A percentile compares a stretch with the other conserved stretches of the same genome.
phyloP scores from a whole-genome alignment of 2,329 filamentous ascomycete genomes.

The Fusarium sarcochroum region DNA sequence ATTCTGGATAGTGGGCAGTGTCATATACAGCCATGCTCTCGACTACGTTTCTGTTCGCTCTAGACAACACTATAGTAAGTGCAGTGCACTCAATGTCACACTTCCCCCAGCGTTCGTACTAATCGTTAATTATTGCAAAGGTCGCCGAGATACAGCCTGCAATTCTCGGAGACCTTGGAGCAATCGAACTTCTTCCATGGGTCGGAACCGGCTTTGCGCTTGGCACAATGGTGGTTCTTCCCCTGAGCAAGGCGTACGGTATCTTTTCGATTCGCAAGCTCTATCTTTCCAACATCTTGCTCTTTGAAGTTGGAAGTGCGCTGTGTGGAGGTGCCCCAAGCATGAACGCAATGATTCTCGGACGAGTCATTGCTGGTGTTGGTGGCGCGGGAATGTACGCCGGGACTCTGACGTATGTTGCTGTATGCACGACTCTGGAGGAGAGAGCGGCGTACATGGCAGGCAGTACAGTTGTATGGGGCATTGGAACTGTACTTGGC shows the following conservation, averaged over 20 bases:
- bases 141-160: no score
- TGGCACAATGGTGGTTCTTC: constrained; percentile 16
- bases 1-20: not conserved
- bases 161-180: not conserved
- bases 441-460: constrained; percentile 37
- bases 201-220: not conserved
- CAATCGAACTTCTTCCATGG: not conserved
- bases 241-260: constrained; percentile 10
- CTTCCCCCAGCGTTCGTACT: no score
- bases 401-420: constrained; percentile 20
- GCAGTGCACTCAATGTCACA: no score
- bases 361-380: constrained; percentile 58
- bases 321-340: constrained; percentile 58
- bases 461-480: constrained; percentile 52
- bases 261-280: constrained; percentile 45
- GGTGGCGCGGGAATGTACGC: constrained; percentile 55
- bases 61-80: constrained; percentile 1
- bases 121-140: no score
- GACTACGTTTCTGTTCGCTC: not conserved
- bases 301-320: constrained; percentile 49
- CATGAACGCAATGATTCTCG: constrained; percentile 61
- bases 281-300: constrained; percentile 35
- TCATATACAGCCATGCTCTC: constrained; percentile 4
- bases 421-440: not conserved
- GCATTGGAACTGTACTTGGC: constrained; percentile 58